A percentile compares a stretch with the other conserved stretches of the same genome.
Evolutionary conservation across 83 land plant species (phyloP).

Genomic region (Larix sibirica): DNA sequence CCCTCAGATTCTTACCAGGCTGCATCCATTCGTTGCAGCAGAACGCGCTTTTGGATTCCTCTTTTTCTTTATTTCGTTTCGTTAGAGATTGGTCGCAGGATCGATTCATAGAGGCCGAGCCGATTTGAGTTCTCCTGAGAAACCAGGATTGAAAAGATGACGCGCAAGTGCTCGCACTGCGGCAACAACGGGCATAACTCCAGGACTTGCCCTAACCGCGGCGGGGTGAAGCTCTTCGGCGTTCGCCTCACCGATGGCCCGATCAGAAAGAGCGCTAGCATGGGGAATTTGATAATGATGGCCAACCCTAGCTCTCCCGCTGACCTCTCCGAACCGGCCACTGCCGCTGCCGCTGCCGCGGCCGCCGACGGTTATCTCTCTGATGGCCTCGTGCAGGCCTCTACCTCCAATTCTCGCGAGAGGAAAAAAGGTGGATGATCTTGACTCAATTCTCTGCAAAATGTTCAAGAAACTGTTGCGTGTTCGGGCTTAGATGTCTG

Average conservation of each 20-base stretch:
- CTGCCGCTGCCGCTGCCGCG: background rate
- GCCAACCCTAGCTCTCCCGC: background rate
- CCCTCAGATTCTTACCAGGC: too few species aligned
- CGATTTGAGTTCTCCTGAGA: too few species aligned
- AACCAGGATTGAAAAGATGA: constrained; percentile 23
- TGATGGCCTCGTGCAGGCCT: constrained; percentile 9
- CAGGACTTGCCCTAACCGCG: constrained; percentile 73
- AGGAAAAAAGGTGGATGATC: constrained; percentile 21
- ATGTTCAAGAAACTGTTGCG: too few species aligned
- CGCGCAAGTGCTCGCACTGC: constrained; percentile 79
- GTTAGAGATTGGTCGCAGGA: too few species aligned
- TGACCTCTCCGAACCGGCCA: background rate
- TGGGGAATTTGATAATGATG: constrained; percentile 45
- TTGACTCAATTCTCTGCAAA: too few species aligned
- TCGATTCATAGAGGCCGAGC: too few species aligned
- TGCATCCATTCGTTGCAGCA: too few species aligned
- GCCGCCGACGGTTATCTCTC: constrained; percentile 4
- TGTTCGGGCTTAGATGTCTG: too few species aligned
- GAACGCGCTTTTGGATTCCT: too few species aligned
- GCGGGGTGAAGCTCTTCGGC: constrained; percentile 63
- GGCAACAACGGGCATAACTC: constrained; percentile 81
- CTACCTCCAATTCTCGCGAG: constrained; percentile 20
- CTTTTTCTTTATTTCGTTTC: too few species aligned
- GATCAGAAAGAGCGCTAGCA: constrained; percentile 69
- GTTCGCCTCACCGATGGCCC: constrained; percentile 61